Percentiles rank a stretch among this genome's conserved stretches.
These are phyloP conservation scores for Beverwykella pulmonaria DNA, from an alignment of 495 filamentous ascomycete genomes.

Conservation along the genomic window DNA sequence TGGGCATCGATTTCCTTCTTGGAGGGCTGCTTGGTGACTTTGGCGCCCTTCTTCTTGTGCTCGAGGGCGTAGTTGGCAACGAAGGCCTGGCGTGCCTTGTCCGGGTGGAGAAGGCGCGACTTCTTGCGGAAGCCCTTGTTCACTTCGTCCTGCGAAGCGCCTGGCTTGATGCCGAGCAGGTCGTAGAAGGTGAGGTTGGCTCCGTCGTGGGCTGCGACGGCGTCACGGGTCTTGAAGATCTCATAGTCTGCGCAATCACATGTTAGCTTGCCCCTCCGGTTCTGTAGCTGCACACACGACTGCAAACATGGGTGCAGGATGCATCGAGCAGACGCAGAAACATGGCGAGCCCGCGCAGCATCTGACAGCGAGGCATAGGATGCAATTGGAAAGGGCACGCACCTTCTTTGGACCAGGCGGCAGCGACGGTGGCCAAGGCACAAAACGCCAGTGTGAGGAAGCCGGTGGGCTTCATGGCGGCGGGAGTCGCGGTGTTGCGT, in stretches of 20 bases:
- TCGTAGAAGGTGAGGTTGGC: conserved; percentile 88
- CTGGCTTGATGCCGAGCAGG: conserved; percentile 74
- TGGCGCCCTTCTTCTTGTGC: conserved; percentile 57
- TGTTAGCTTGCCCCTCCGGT: conserved; percentile 9
- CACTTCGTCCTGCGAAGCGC: conserved; percentile 83
- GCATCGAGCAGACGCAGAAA: not conserved
- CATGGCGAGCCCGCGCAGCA: conserved; percentile 6
- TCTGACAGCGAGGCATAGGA: conserved; percentile 11
- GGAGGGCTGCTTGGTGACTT: conserved; percentile 71
- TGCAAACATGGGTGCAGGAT: not conserved
- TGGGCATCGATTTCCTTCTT: conserved; percentile 72
- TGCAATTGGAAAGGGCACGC: conserved; percentile 36
- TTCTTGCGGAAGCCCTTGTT: conserved; percentile 91
- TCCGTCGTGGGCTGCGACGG: conserved; percentile 76
- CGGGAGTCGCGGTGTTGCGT: not conserved
- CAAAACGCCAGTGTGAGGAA: conserved; percentile 55
- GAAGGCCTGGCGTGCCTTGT: conserved; percentile 89
- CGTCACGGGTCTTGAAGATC: conserved; percentile 92
- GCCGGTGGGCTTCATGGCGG: conserved; percentile 30
- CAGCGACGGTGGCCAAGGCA: conserved; percentile 62
- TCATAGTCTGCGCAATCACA: conserved; percentile 71
- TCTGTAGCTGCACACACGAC: conserved; percentile 17
- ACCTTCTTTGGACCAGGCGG: conserved; percentile 87
- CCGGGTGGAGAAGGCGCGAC: conserved; percentile 79
- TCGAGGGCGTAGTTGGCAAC: conserved; percentile 65